phyloP scores from a whole-genome alignment of 371 early-diverging fungal species.

The Circinella minor region DNA sequence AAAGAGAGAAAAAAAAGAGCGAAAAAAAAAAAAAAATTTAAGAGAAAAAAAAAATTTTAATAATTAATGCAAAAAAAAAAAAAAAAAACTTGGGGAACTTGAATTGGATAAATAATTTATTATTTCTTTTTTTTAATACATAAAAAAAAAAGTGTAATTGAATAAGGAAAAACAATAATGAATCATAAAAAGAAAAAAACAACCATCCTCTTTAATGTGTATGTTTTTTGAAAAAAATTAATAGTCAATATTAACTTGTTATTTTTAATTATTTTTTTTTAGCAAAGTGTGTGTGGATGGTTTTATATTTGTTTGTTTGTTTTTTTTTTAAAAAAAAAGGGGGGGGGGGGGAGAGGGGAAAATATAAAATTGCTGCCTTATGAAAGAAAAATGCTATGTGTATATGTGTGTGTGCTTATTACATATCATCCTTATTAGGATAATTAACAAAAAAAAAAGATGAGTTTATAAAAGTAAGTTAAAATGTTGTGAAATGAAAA shows the following conservation, averaged over 20 bases:
- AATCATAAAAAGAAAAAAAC: slow-evolving; percentile 6
- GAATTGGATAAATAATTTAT: neutral
- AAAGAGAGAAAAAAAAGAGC: no score
- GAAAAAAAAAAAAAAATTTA: no score
- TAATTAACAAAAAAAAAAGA: neutral
- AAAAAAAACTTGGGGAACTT: neutral
- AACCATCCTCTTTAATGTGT: no score
- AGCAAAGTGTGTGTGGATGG: neutral
- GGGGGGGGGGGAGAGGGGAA: neutral
- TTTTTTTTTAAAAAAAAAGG: neutral
- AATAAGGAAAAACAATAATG: neutral
- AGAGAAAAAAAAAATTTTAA: neutral
- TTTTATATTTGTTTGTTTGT: neutral
- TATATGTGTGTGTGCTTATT: neutral
- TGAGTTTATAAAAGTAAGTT: neutral
- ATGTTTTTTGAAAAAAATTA: neutral
- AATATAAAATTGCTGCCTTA: slow-evolving; percentile 2
- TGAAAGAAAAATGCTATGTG: neutral
- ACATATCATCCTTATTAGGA: neutral
- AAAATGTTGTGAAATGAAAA: slow-evolving; percentile 9
- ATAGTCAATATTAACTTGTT: slow-evolving; percentile 3
- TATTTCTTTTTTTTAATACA: neutral
- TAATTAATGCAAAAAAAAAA: no score
- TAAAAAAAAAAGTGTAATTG: no score
- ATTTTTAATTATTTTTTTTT: neutral